phyloP scores from a whole-genome alignment of 176 grass and related monocot genomes.

The Puya raimondii region DNA sequence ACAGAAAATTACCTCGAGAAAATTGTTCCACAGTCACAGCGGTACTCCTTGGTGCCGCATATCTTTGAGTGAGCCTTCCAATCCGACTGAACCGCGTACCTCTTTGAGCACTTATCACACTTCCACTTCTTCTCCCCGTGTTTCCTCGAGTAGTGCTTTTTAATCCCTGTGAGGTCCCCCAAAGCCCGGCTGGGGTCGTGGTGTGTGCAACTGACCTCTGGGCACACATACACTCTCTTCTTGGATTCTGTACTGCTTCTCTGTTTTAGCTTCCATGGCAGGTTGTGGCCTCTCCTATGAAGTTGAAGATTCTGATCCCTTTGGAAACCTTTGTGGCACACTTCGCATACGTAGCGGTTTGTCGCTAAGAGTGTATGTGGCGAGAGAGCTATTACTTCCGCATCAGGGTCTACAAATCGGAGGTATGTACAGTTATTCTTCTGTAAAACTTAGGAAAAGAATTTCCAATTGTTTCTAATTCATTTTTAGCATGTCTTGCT shows the following conservation, averaged over 20 bases:
- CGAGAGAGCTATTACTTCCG: conserved; percentile 51
- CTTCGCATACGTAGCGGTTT: conserved; percentile 54
- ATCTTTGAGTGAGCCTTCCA: conserved; percentile 72
- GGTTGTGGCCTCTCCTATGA: conserved; percentile 57
- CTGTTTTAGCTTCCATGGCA: conserved; percentile 67
- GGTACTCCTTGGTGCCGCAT: conserved; percentile 57
- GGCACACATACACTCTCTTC: conserved; percentile 52
- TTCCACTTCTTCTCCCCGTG: conserved; percentile 79
- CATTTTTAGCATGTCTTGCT: too few relatives aligned
- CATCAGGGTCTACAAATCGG: conserved; percentile 38
- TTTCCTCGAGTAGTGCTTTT: conserved; percentile 58
- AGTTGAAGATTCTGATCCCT: conserved; percentile 71
- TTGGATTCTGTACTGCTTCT: conserved; percentile 44
- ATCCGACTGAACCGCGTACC: conserved; percentile 60
- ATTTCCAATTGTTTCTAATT: neutral
- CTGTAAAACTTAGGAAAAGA: conserved; percentile 5
- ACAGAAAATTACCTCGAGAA: conserved; percentile 47
- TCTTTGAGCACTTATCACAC: conserved; percentile 59
- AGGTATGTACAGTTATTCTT: conserved; percentile 1
- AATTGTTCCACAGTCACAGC: conserved; percentile 54
- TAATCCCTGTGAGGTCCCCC: conserved; percentile 53
- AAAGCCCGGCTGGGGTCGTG: conserved; percentile 42
- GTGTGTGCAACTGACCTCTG: conserved; percentile 46
- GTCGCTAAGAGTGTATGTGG: conserved; percentile 49
- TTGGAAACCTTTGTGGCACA: conserved; percentile 57